These are phyloP conservation scores for Yamadazyma diospyri DNA, from an alignment of 1,139 yeast species.

Conservation along the genomic window DNA sequence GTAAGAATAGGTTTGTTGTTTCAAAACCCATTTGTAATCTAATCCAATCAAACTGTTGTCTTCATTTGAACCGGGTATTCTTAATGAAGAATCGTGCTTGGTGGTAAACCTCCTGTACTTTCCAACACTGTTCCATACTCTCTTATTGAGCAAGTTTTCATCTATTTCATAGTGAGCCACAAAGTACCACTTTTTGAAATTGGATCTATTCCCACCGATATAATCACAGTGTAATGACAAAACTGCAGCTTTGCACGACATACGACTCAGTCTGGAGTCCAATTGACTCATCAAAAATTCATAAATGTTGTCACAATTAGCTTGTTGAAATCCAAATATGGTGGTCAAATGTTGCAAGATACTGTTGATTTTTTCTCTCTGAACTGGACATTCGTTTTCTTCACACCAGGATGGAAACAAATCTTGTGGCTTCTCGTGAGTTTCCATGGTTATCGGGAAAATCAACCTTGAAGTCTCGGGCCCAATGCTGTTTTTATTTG, in stretches of 20 bases:
- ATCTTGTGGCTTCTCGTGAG: constrained; percentile 1
- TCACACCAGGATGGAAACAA: constrained; percentile 31
- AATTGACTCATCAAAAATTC: constrained; percentile 38
- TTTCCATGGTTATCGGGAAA: constrained; percentile 4
- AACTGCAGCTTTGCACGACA: constrained; percentile 32
- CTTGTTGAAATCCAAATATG: constrained; percentile 34
- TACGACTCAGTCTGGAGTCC: constrained; percentile 40
- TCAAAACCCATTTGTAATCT: constrained; percentile 21
- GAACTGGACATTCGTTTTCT: constrained; percentile 28
- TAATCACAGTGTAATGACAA: constrained; percentile 39
- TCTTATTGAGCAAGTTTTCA: constrained; percentile 12
- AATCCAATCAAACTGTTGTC: constrained; percentile 16
- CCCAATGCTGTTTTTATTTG: too few relatives aligned
- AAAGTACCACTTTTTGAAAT: constrained; percentile 42
- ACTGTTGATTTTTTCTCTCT: constrained; percentile 18
- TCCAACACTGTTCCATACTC: constrained; percentile 14
- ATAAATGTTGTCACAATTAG: constrained; percentile 33
- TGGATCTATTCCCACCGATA: constrained; percentile 39
- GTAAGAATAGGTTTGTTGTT: constrained; percentile 17
- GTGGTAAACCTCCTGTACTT: constrained; percentile 8
- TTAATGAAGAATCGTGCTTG: constrained; percentile 7
- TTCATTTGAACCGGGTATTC: constrained; percentile 8
- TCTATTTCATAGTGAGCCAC: constrained; percentile 27
- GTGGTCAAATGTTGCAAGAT: constrained; percentile 20
- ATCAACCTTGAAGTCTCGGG: too few relatives aligned